These are phyloP conservation scores for Candida sp. DNA, from an alignment of 1,139 yeast genomes.

Conservation along the genomic window DNA sequence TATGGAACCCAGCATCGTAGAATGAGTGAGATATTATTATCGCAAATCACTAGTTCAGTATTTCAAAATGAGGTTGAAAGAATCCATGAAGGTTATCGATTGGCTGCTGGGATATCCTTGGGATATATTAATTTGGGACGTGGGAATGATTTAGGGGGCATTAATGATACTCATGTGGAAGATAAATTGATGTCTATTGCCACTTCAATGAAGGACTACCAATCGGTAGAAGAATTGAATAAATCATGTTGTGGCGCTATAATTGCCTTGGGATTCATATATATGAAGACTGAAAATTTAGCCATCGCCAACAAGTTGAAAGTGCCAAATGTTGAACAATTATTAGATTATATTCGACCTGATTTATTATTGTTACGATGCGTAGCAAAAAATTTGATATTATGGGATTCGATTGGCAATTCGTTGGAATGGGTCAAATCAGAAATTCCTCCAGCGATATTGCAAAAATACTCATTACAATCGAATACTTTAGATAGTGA, in stretches of 20 bases:
- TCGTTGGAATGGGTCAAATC: conserved; percentile 58
- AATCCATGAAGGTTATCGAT: conserved; percentile 77
- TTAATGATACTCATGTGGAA: conserved; percentile 69
- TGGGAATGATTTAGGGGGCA: conserved; percentile 61
- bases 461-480: conserved; percentile 19
- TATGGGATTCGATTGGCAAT: conserved; percentile 68
- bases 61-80: conserved; percentile 54
- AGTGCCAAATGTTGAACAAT: conserved; percentile 59
- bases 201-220: conserved; percentile 63
- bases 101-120: conserved; percentile 85
- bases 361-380: conserved; percentile 71
- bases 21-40: conserved; percentile 77
- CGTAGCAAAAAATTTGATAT: conserved; percentile 64
- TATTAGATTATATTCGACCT: conserved; percentile 75
- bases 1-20: conserved; percentile 77
- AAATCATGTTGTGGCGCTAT: conserved; percentile 82
- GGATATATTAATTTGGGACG: conserved; percentile 87
- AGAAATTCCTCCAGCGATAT: conserved; percentile 48
- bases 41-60: conserved; percentile 60
- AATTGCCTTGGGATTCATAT: conserved; percentile 72
- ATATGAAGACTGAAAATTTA: conserved; percentile 61
- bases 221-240: conserved; percentile 61
- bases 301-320: conserved; percentile 62
- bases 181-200: conserved; percentile 63
- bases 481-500: conserved; percentile 51